Percentiles rank a stretch among this genome's conserved stretches.
phyloP scores from a whole-genome alignment of 1,139 yeast species.

The Geotrichum cucujoidarum region DNA sequence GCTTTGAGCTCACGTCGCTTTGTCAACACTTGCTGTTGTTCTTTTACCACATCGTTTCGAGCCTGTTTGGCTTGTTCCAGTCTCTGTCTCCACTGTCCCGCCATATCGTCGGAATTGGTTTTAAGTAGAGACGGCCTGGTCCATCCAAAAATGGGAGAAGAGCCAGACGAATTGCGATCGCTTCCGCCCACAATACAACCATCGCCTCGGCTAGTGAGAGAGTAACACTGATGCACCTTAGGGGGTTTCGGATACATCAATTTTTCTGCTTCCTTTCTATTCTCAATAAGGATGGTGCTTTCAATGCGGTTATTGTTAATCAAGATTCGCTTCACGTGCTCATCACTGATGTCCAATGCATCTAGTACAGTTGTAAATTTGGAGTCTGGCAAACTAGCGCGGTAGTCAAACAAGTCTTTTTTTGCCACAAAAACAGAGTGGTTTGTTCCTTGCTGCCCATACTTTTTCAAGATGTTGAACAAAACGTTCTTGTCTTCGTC shows the following conservation, averaged over 20 bases:
- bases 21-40: not conserved
- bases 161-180: constrained; percentile 35
- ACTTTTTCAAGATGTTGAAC: constrained; percentile 41
- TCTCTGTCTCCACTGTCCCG: constrained; percentile 23
- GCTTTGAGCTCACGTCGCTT: not conserved
- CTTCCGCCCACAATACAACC: constrained; percentile 32
- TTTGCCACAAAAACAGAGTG: constrained; percentile 49
- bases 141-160: constrained; percentile 55
- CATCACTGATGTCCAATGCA: constrained; percentile 51
- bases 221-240: constrained; percentile 48
- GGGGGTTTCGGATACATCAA: constrained; percentile 38
- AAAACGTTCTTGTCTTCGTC: constrained; percentile 56
- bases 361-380: constrained; percentile 52
- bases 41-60: not conserved
- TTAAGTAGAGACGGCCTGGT: constrained; percentile 25
- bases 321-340: constrained; percentile 53
- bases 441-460: constrained; percentile 22
- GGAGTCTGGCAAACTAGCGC: constrained; percentile 37
- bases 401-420: constrained; percentile 53
- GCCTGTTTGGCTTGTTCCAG: not conserved
- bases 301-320: constrained; percentile 66
- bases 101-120: constrained; percentile 12
- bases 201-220: constrained; percentile 44
- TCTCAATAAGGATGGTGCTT: constrained; percentile 48
- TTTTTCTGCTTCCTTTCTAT: constrained; percentile 49